These are phyloP conservation scores for Suillus bovinus DNA, from an alignment of 768 basidiomycete genomes.

Conservation along the genomic window DNA sequence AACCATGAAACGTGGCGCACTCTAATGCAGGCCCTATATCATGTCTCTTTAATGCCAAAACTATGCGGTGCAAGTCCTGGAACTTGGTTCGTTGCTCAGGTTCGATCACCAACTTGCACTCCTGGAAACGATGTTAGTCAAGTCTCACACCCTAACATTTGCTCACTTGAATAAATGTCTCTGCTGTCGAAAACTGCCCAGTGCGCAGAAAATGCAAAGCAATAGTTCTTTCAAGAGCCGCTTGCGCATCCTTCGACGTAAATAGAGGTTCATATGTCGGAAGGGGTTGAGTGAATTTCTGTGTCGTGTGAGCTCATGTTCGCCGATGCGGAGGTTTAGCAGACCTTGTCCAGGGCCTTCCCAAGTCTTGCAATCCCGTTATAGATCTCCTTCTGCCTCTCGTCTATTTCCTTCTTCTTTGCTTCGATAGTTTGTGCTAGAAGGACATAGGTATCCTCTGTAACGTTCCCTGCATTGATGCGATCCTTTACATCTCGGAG, in stretches of 20 bases:
- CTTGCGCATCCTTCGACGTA: constrained; percentile 55
- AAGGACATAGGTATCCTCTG: constrained; percentile 48
- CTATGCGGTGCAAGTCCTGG: constrained; percentile 68
- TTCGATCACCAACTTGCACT: constrained; percentile 61
- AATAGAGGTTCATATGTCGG: constrained; percentile 72
- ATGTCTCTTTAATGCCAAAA: constrained; percentile 62
- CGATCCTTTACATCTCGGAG: constrained; percentile 57
- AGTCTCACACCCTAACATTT: constrained; percentile 5
- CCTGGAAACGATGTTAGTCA: constrained; percentile 41
- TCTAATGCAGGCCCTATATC: constrained; percentile 77
- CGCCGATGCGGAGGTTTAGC: constrained; percentile 14
- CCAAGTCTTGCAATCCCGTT: constrained; percentile 74
- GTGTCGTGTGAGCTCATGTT: constrained; percentile 11
- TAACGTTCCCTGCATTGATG: constrained; percentile 47
- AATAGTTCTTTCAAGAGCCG: constrained; percentile 68
- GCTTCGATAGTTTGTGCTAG: constrained; percentile 62
- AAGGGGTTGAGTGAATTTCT: constrained; percentile 62
- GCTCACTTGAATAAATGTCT: constrained; percentile 71
- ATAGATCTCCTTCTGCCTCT: constrained; percentile 88
- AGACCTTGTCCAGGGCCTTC: constrained; percentile 89
- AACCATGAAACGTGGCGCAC: constrained; percentile 42
- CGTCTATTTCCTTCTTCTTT: constrained; percentile 83
- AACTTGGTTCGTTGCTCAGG: constrained; percentile 56
- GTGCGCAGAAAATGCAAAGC: constrained; percentile 79
- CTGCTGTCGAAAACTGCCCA: constrained; percentile 76